These are phyloP conservation scores for Eimeria necatrix DNA, from an alignment of 169 alveolate genomes.

Conservation along the genomic window DNA sequence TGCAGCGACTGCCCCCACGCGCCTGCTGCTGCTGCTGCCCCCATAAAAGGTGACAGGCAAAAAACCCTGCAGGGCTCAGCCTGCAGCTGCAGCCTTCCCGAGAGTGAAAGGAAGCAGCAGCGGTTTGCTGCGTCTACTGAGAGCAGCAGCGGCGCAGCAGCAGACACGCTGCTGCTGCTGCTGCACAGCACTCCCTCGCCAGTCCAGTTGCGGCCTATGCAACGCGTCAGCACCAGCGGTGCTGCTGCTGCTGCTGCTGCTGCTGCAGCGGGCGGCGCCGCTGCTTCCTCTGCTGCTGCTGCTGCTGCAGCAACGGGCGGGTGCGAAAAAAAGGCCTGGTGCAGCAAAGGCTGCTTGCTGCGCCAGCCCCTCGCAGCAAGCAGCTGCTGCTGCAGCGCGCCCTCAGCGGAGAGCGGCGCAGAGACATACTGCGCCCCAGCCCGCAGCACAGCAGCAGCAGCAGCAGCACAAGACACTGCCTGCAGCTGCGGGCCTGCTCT, in stretches of 20 bases:
- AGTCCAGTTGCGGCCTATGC: not conserved
- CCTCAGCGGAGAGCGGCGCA: not conserved
- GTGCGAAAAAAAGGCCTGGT: not conserved
- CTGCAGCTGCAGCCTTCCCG: not conserved
- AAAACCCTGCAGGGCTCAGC: not conserved
- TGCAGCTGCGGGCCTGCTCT: not conserved
- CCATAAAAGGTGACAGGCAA: not conserved
- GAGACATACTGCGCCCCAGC: not conserved
- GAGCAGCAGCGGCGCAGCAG: not conserved
- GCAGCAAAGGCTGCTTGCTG: not conserved
- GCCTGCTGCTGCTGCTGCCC: not conserved
- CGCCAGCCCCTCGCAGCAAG: not conserved
- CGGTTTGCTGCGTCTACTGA: not conserved
- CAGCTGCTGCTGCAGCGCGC: not conserved
- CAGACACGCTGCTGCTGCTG: not conserved
- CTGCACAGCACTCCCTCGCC: not conserved
- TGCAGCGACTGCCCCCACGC: not conserved
- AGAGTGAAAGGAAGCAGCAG: not conserved
- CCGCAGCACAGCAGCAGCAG: not conserved
- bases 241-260: not conserved
- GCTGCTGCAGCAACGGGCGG: not conserved
- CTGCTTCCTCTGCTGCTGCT: not conserved
- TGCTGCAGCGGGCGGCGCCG: not conserved
- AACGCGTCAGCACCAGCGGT: not conserved
- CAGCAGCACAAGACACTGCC: not conserved